Conservation (phyloP, 192 early-diverging fungal genomes). For the Podila verticillata region DNA sequence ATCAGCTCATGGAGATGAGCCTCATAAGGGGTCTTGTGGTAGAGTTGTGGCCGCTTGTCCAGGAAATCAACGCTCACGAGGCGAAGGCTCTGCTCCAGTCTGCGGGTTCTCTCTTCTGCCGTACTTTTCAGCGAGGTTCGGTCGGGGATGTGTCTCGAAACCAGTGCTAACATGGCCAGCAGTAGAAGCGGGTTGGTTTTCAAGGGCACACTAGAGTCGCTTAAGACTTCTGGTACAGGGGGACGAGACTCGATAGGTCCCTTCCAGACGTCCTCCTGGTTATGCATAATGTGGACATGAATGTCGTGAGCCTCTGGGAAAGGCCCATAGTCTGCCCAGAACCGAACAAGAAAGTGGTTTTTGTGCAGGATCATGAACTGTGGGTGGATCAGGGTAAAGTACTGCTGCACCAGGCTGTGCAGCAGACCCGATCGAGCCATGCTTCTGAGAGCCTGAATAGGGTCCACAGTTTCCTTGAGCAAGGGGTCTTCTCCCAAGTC, state of each 20-base stretch:
- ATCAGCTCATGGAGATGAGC: constrained; percentile 18
- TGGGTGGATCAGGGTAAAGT: constrained; percentile 37
- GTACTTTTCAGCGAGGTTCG: constrained; percentile 24
- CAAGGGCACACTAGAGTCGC: neutral
- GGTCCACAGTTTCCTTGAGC: neutral
- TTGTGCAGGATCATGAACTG: constrained; percentile 45
- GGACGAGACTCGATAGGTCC: neutral
- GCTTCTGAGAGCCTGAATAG: constrained; percentile 11
- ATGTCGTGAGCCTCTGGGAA: constrained; percentile 34
- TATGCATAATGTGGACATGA: constrained; percentile 16
- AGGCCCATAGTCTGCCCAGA: constrained; percentile 31
- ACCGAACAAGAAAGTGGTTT: constrained; percentile 42
- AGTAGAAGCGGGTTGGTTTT: constrained; percentile 20
- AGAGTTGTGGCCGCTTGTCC: neutral
- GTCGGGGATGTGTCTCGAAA: constrained; percentile 40
- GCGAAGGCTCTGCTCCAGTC: constrained; percentile 13
- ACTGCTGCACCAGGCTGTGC: constrained; percentile 38
- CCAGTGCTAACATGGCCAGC: constrained; percentile 40
- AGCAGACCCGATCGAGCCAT: constrained; percentile 29
- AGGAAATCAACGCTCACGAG: constrained; percentile 10
- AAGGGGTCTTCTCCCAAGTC: neutral
- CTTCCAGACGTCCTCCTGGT: constrained; percentile 3
- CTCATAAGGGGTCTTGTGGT: constrained; percentile 11
- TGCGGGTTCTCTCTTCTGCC: constrained; percentile 8
- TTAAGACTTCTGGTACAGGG: neutral